These are phyloP conservation scores for Guillardia theta DNA, from an alignment of 78 protist species.

Conservation along the genomic window DNA sequence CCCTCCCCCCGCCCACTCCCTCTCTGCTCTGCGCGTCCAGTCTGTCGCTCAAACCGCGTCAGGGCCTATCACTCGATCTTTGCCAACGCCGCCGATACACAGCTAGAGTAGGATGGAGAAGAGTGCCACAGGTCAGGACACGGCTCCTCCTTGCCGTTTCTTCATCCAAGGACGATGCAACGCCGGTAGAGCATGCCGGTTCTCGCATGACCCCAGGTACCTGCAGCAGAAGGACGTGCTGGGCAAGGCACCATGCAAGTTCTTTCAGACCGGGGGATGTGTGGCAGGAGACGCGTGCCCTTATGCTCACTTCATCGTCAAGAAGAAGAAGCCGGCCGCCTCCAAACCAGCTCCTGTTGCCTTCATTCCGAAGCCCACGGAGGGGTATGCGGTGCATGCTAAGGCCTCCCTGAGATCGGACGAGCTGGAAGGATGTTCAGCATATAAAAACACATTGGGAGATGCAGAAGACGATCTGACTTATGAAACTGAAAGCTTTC, in stretches of 20 bases:
- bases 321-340: not conserved
- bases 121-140: too few relatives aligned
- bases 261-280: not conserved
- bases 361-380: not conserved
- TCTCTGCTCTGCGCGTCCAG: too few relatives aligned
- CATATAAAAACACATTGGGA: too few relatives aligned
- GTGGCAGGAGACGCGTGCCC: not conserved
- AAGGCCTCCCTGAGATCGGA: not conserved
- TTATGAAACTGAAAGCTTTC: not conserved
- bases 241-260: not conserved
- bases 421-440: not conserved
- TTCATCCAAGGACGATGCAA: not conserved
- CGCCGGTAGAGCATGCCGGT: not conserved
- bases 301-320: not conserved
- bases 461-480: not conserved
- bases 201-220: not conserved
- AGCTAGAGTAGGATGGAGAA: too few relatives aligned
- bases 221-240: not conserved
- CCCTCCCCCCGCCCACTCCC: too few relatives aligned
- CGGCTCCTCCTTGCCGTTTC: not conserved
- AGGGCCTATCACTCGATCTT: too few relatives aligned
- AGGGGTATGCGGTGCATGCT: not conserved
- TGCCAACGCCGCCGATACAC: too few relatives aligned
- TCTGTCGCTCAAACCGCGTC: too few relatives aligned
- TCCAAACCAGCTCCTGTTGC: not conserved